Base-by-base conservation (phyloP, 2,329 filamentous ascomycete genomes). In the Microcyclospora pomicola region DNA sequence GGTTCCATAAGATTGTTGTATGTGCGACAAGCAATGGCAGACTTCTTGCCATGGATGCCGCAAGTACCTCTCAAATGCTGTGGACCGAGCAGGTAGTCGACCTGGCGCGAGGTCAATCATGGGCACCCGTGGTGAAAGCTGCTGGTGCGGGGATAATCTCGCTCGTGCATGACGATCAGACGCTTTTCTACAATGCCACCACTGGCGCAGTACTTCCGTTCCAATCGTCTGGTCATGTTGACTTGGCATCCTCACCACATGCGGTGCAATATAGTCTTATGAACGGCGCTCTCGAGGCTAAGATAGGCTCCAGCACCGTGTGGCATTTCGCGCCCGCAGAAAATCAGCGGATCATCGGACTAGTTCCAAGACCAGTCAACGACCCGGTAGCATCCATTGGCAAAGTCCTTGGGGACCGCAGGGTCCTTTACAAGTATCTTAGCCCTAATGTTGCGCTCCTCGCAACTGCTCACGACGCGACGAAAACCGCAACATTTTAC, bases 341-440 rank as follows among this genome's bases (percentile, higher is more conserved):
- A 2, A 76, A 75, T 9, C 74, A 92, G 56, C 75, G 68, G 41
- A 75, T 96, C 38, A 65, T 79, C 6, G 66, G 71, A 33, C 68
- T 91, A 30, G 78, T 77, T 2, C 70, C 77, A 13, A 73, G 79
- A 34, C 77, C 84, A 9, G 55, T 72, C 2, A 80, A 88, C 46
- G 87, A 98, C 50, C 85, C 85, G 0, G 78, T 96, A 34, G 88
- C 91, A 2, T 96, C 91, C 1, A 94, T 98, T 49, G 91, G 91
- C 9, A 85, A 84, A 42, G 91, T 96, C 1, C 73, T 98, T 15
- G 87, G 86, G 16, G 82, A 98, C 53, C 76, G 91, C 32, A 79
- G 78, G n/a, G 91, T 98, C 34, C 73, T 88, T 45, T 98, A 98
- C 74, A 98, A 98, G 64, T 96, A 96, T 57, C 66, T 98, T 31